Percentiles rank a stretch among this genome's conserved stretches.
Evolutionary conservation across 306 rosid species (phyloP).

Genomic region (Lathyrus oleraceus): DNA sequence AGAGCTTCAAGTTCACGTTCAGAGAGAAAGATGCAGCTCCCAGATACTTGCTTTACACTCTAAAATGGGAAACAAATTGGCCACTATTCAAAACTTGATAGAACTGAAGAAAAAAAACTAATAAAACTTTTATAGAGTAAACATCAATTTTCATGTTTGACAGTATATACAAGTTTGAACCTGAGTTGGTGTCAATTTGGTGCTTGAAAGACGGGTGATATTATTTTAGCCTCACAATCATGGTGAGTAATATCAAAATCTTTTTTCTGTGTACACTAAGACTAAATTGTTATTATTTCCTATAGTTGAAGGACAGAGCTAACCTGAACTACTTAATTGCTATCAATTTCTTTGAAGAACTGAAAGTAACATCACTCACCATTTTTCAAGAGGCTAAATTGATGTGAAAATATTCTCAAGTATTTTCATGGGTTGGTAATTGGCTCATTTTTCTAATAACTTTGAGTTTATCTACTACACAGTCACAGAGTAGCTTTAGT

Average conservation of each 20-base stretch:
- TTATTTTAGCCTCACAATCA: neutral
- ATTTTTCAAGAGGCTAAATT: neutral
- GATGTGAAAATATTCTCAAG: slow-evolving; percentile 1
- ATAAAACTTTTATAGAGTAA: neutral
- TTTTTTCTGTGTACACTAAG: neutral
- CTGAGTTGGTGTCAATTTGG: neutral
- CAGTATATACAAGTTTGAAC: neutral
- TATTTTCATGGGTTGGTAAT: neutral
- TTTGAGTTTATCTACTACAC: neutral
- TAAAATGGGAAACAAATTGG: slow-evolving; percentile 37
- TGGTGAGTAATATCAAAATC: slow-evolving; percentile 8
- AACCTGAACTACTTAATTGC: neutral
- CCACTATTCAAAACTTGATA: slow-evolving; percentile 32
- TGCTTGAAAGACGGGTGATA: slow-evolving; percentile 6
- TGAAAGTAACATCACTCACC: neutral
- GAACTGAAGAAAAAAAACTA: neutral
- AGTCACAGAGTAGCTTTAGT: slow-evolving; percentile 3
- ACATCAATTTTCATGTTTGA: slow-evolving; percentile 1
- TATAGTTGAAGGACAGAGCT: neutral
- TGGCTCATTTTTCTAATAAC: neutral
- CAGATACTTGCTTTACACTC: slow-evolving; percentile 53
- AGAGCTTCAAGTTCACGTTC: slow-evolving; percentile 82
- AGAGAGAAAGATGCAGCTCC: slow-evolving; percentile 54
- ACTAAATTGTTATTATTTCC: slow-evolving; percentile 3
- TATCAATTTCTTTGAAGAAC: neutral